These are phyloP conservation scores for Fusarium sp. DNA, from an alignment of 2,329 filamentous ascomycete species.

Conservation along the genomic window DNA sequence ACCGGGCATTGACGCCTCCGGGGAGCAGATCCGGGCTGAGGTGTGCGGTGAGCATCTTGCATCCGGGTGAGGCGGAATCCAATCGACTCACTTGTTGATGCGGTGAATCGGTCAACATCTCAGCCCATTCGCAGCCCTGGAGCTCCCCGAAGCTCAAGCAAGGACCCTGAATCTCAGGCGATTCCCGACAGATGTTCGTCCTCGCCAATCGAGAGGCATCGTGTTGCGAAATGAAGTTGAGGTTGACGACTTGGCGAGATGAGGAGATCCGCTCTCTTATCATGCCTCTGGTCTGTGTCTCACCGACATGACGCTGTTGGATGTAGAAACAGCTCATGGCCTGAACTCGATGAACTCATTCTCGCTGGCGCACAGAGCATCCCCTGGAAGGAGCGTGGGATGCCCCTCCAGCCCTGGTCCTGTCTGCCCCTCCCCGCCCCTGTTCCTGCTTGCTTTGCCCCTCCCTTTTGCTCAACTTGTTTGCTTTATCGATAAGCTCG, in stretches of 20 bases:
- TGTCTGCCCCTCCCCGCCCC: constrained; percentile 28
- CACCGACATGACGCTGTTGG: constrained; percentile 38
- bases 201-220: constrained; percentile 40
- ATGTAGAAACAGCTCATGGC: constrained; percentile 41
- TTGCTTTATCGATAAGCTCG: constrained; percentile 44
- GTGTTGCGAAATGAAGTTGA: constrained; percentile 37
- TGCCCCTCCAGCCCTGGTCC: constrained; percentile 25
- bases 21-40: constrained; percentile 34
- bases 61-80: constrained; percentile 21
- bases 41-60: constrained; percentile 41
- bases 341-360: constrained; percentile 40
- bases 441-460: constrained; percentile 22
- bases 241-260: constrained; percentile 22
- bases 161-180: constrained; percentile 23
- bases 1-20: constrained; percentile 34
- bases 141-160: constrained; percentile 17
- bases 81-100: constrained; percentile 32
- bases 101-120: constrained; percentile 35
- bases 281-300: constrained; percentile 36
- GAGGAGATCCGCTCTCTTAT: constrained; percentile 34
- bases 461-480: constrained; percentile 27
- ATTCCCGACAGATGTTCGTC: constrained; percentile 14
- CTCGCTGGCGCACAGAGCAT: constrained; percentile 33
- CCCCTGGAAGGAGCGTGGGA: constrained; percentile 32
- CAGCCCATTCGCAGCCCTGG: constrained; percentile 32